Evolutionary conservation across 495 filamentous ascomycete species (phyloP).

Genomic region (Trichoderma gamsii): DNA sequence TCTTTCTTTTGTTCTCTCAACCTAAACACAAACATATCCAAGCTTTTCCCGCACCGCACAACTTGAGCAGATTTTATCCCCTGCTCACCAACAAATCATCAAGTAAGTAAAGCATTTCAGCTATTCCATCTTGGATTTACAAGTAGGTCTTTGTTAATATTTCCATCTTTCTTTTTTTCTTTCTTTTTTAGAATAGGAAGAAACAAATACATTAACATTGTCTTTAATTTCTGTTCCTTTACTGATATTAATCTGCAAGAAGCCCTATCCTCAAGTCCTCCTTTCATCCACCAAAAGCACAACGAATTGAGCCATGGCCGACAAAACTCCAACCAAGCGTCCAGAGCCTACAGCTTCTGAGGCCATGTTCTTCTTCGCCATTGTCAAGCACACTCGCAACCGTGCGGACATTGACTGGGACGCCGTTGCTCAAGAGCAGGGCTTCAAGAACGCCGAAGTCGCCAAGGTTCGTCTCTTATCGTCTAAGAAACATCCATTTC

Average conservation of each 20-base stretch:
- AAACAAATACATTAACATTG: too few relatives aligned
- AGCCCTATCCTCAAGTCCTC: not conserved
- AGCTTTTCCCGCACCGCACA: too few relatives aligned
- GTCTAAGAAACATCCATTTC: not conserved
- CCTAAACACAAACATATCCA: too few relatives aligned
- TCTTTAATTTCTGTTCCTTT: not conserved
- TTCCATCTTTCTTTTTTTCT: too few relatives aligned
- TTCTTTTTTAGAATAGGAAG: too few relatives aligned
- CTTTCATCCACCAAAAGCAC: not conserved
- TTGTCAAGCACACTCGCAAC: conserved; percentile 19
- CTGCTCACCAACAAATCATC: too few relatives aligned
- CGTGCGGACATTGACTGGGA: conserved; percentile 21
- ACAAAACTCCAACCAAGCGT: conserved; percentile 20
- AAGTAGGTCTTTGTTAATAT: not conserved
- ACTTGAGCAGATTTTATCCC: too few relatives aligned
- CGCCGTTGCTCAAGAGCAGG: conserved; percentile 9
- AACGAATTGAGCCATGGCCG: conserved; percentile 21
- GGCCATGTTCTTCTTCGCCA: conserved; percentile 20
- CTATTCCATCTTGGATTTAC: too few relatives aligned
- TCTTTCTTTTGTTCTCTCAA: not conserved
- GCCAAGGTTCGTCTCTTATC: conserved; percentile 17
- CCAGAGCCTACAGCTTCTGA: conserved; percentile 16
- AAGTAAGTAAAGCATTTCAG: too few relatives aligned
- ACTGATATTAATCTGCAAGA: too few relatives aligned
- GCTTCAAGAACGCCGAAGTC: conserved; percentile 17